These are phyloP conservation scores for Xenosphaeropsis pyriputrescens DNA, from an alignment of 2,329 filamentous ascomycete genomes.

Conservation along the genomic window DNA sequence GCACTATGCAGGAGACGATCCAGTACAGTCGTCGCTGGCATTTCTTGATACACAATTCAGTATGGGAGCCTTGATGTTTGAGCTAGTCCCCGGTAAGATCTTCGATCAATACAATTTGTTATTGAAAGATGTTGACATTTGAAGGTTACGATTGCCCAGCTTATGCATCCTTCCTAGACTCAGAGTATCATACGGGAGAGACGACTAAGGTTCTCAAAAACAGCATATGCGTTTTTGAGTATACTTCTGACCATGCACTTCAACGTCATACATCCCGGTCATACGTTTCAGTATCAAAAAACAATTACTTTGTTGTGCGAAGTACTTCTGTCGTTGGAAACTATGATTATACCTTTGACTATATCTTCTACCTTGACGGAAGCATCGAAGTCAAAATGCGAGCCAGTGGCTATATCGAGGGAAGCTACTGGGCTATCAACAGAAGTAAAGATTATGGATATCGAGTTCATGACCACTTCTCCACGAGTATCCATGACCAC, in stretches of 20 bases:
- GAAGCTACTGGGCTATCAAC: conserved; percentile 21
- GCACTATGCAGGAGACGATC: conserved; percentile 18
- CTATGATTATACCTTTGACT: conserved; percentile 26
- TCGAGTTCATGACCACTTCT: conserved; percentile 30
- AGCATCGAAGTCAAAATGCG: conserved; percentile 28
- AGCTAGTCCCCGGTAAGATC: conserved; percentile 11
- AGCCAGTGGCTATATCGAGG: conserved; percentile 36
- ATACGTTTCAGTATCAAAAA: conserved; percentile 10
- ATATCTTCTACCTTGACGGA: conserved; percentile 24
- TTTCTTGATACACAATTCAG: conserved; percentile 19
- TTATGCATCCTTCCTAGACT: conserved; percentile 14
- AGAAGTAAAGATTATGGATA: conserved; percentile 30
- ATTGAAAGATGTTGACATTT: conserved; percentile 3
- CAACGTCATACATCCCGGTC: conserved; percentile 19
- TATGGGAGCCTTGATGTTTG: conserved; percentile 15
- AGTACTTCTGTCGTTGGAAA: conserved; percentile 25
- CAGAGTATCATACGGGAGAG: conserved; percentile 7
- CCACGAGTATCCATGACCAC: conserved; percentile 37
- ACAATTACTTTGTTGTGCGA: conserved; percentile 20
- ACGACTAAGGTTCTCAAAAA: conserved; percentile 18
- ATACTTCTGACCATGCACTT: conserved; percentile 21
- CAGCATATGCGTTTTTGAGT: conserved; percentile 28
- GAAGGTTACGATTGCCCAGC: conserved; percentile 13
- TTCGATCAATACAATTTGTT: neutral
- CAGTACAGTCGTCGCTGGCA: conserved; percentile 9